Evolutionary conservation across 805 yeast species (phyloP), one percentile per base, ranked within the genome.

Genomic region (Suhomyces kilbournensis): DNA sequence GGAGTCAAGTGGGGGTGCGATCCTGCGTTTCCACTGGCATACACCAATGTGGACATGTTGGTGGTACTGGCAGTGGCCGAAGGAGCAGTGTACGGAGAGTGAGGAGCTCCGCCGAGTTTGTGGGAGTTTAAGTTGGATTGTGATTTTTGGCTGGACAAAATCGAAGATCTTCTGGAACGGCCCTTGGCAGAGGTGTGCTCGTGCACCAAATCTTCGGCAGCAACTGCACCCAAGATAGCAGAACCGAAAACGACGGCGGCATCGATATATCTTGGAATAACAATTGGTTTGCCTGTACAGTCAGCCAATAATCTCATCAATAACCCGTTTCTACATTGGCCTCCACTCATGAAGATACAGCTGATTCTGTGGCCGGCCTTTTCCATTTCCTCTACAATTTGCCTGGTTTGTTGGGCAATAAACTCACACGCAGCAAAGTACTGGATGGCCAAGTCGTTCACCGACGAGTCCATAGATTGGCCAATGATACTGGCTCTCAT

Each of bases 231-330:
- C 55, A 94, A 77, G 66, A 94, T 75, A 0, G 99, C 98, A 3
- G 97, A 81, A 22, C 99, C 99, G 65, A 93, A 88, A 2, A 94
- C 98, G 39, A 94, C 99, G 2, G 97, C 96, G 1, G 97, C 94
- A 66, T 93, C 98, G 62, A 93, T 91, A 70, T 94, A 92, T 63
- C 93, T 81, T 47, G 99, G 99, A 56, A 93, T 90, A 47, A 94
- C 82, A 53, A 94, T 85, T 15, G 97, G 97, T 72, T 87, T 76
- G 4, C 96, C 96, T 0, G 97, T 90, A 65, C 96, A 88, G 62
- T 93, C 96, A 1, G 97, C 96, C 67, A 94, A 79, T 54, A 94
- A 72, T 72, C 96, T 81, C 85, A 94, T 91, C 55, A 94, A 78
- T 52, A 94, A 74, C 15, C 91, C 88, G 70, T 94, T 94, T 65